These are phyloP conservation scores for Aechmea fasciata DNA, from an alignment of 176 grass and related monocot genomes.

Conservation along the genomic window DNA sequence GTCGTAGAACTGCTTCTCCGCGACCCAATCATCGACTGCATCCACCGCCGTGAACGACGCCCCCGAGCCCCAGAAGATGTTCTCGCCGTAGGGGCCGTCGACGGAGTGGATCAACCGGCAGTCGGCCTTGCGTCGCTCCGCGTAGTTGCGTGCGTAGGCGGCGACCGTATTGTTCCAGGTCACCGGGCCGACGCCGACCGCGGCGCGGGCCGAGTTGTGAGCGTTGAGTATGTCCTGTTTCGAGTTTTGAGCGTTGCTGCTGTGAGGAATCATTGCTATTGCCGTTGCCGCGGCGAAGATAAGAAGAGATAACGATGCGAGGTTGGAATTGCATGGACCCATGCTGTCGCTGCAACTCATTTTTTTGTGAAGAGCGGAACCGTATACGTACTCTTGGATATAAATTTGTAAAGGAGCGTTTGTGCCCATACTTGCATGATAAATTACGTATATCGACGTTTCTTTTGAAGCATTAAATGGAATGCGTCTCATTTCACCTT, in stretches of 20 bases:
- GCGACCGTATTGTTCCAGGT: conserved; percentile 10
- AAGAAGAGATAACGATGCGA: background rate
- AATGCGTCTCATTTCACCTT: too few relatives aligned
- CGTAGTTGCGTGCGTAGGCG: background rate
- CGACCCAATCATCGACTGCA: conserved; percentile 20
- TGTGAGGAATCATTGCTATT: background rate
- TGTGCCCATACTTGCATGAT: too few relatives aligned
- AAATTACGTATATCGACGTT: too few relatives aligned
- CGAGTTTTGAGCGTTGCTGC: conserved; percentile 11
- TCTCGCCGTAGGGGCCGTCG: conserved; percentile 29
- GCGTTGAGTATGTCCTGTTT: conserved; percentile 18
- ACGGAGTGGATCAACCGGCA: conserved; percentile 30
- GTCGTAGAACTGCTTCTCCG: conserved; percentile 24
- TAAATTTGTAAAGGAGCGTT: too few relatives aligned
- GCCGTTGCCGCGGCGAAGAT: background rate
- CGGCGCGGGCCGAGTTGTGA: conserved; percentile 7
- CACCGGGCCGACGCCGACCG: background rate
- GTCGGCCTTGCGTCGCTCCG: conserved; percentile 7
- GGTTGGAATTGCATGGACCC: background rate
- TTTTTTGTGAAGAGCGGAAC: too few relatives aligned
- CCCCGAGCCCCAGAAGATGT: conserved; percentile 23
- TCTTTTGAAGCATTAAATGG: too few relatives aligned
- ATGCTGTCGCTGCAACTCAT: too few relatives aligned
- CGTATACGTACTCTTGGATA: too few relatives aligned
- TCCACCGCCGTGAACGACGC: background rate